Percentiles rank a stretch among this genome's conserved stretches.
These are phyloP conservation scores for Eutrema yunnanense DNA, from an alignment of 345 rosid species.

Conservation along the genomic window DNA sequence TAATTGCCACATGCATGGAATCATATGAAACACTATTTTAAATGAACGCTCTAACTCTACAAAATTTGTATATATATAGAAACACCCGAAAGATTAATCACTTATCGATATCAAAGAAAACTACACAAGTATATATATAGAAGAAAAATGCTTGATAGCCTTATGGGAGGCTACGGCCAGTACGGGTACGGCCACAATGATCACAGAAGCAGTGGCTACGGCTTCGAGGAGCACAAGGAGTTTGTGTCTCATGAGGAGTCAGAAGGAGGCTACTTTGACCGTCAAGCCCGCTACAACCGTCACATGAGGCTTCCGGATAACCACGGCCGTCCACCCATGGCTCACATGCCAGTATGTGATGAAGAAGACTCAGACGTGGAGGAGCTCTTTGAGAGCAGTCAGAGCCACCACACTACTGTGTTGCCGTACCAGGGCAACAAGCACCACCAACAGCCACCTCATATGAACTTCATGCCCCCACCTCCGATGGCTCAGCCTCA, in stretches of 20 bases:
- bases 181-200: not conserved
- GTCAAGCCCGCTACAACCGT: constrained; percentile 1
- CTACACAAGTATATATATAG: not conserved
- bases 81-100: not conserved
- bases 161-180: not conserved
- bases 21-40: not conserved
- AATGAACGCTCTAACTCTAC: not conserved
- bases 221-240: constrained; percentile 20
- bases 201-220: not conserved
- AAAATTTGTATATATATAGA: constrained; percentile 4
- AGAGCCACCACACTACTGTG: not conserved
- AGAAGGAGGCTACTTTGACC: constrained; percentile 14
- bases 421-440: not conserved
- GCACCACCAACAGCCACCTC: constrained; percentile 15
- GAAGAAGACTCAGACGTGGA: constrained; percentile 24
- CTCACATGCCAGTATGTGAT: constrained; percentile 12
- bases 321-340: constrained; percentile 25
- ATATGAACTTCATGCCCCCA: constrained; percentile 9
- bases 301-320: constrained; percentile 15
- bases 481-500: constrained; percentile 9
- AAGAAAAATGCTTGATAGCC: constrained; percentile 19
- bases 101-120: not conserved
- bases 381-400: not conserved
- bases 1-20: not conserved
- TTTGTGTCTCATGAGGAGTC: constrained; percentile 12